Evolutionary conservation across 2,329 filamentous ascomycete species (phyloP).

Genomic region (Fusarium gaditjirri): DNA sequence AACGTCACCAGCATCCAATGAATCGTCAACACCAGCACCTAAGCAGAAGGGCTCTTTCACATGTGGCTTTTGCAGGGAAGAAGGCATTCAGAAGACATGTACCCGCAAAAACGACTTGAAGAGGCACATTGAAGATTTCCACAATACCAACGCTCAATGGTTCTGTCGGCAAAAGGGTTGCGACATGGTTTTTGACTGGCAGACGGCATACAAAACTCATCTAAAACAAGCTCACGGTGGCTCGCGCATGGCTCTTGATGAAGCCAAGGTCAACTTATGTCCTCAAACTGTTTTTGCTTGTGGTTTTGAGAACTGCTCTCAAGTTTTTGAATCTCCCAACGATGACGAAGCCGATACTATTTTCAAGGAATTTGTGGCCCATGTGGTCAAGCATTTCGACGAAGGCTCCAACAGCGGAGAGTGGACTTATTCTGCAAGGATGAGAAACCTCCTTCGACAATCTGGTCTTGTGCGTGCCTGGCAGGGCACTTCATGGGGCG

Average conservation of each 20-base stretch:
- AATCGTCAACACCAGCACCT: conserved; percentile 40
- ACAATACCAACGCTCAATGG: conserved; percentile 60
- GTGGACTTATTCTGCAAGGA: conserved; percentile 58
- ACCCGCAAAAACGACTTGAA: conserved; percentile 61
- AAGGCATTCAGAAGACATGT: conserved; percentile 55
- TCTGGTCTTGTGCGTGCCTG: conserved; percentile 51
- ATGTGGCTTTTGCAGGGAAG: conserved; percentile 56
- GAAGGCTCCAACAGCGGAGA: conserved; percentile 53
- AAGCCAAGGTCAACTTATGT: conserved; percentile 56
- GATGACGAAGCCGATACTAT: conserved; percentile 53
- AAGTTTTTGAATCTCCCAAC: conserved; percentile 56
- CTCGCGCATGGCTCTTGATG: conserved; percentile 54
- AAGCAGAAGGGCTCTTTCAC: conserved; percentile 55
- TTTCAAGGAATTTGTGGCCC: conserved; percentile 58
- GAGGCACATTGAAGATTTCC: conserved; percentile 60
- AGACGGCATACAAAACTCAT: conserved; percentile 59
- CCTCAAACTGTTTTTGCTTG: conserved; percentile 61
- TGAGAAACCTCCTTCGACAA: conserved; percentile 59
- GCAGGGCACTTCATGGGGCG: conserved; percentile 51
- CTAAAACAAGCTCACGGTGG: conserved; percentile 57
- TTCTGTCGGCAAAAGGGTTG: conserved; percentile 57
- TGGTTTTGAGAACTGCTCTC: conserved; percentile 57
- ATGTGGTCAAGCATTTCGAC: conserved; percentile 60
- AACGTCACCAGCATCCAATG: conserved; percentile 37
- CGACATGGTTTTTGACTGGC: conserved; percentile 59